Conservation (phyloP, 2,329 filamentous ascomycete genomes). For the Colletotrichum phormii region DNA sequence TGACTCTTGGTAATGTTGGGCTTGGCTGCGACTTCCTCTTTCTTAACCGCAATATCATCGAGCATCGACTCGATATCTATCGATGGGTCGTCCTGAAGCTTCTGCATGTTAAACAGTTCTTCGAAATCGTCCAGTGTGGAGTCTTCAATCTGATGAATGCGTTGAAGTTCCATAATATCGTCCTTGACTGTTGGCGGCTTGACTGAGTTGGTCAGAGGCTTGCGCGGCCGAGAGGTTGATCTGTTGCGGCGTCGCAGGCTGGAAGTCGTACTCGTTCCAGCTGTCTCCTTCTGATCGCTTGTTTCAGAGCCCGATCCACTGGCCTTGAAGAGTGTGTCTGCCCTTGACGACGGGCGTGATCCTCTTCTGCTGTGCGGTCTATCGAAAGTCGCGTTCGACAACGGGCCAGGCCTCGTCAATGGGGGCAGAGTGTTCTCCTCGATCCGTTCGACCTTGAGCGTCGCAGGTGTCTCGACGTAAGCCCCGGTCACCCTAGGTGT, state of each 20-base stretch:
- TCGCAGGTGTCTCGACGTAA: constrained; percentile 67
- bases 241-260: constrained; percentile 43
- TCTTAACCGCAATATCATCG: constrained; percentile 37
- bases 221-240: constrained; percentile 57
- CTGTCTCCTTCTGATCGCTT: constrained; percentile 24
- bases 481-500: constrained; percentile 67
- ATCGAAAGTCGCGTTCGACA: not conserved
- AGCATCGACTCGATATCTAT: constrained; percentile 37
- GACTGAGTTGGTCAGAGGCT: constrained; percentile 64
- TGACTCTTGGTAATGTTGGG: constrained; percentile 38
- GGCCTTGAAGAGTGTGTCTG: constrained; percentile 1
- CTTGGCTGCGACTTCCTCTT: constrained; percentile 30
- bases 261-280: constrained; percentile 35
- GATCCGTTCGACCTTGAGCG: constrained; percentile 53
- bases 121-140: constrained; percentile 70
- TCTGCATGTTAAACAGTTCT: constrained; percentile 52
- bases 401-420: constrained; percentile 12
- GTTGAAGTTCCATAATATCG: constrained; percentile 65
- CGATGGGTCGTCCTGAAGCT: constrained; percentile 11
- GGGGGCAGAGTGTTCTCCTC: constrained; percentile 42
- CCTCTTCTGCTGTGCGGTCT: constrained; percentile 22
- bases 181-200: constrained; percentile 66
- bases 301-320: constrained; percentile 16
- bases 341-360: constrained; percentile 12
- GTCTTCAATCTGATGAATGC: constrained; percentile 66